These are phyloP conservation scores for Marasmius tenuissimus DNA, from an alignment of 1,284 basidiomycete species.

Conservation along the genomic window DNA sequence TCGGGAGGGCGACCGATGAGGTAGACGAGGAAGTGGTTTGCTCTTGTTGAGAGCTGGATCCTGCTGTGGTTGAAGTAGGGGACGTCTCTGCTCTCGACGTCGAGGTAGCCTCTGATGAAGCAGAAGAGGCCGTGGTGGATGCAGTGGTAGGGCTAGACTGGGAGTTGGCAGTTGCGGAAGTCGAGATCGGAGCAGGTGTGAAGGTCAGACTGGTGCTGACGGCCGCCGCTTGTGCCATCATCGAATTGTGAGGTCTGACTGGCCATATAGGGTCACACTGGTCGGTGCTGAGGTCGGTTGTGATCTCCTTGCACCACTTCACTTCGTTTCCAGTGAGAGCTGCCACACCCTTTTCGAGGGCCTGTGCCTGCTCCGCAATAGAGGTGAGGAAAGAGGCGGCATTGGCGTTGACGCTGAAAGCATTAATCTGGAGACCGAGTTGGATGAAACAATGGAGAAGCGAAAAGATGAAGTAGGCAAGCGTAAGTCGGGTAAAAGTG, in stretches of 20 bases:
- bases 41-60: background rate
- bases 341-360: slow-evolving; percentile 52
- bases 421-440: slow-evolving; percentile 65
- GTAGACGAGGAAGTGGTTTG: slow-evolving; percentile 2
- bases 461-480: slow-evolving; percentile 67
- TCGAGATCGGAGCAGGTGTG: no score
- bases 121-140: background rate
- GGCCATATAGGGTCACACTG: slow-evolving; percentile 61
- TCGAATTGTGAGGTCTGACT: slow-evolving; percentile 14
- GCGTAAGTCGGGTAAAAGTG: slow-evolving; percentile 65
- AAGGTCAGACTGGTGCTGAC: background rate
- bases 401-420: slow-evolving; percentile 61
- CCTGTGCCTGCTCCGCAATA: slow-evolving; percentile 51
- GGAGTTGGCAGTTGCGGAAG: no score
- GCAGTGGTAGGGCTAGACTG: background rate
- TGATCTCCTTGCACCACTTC: slow-evolving; percentile 58
- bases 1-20: slow-evolving; percentile 7
- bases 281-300: slow-evolving; percentile 38
- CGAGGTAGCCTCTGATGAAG: background rate
- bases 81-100: background rate
- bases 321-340: slow-evolving; percentile 43
- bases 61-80: slow-evolving; percentile 10
- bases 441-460: slow-evolving; percentile 67
- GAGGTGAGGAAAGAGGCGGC: slow-evolving; percentile 53
- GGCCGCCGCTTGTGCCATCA: background rate